These are phyloP conservation scores for Mycena rebaudengoi DNA, from an alignment of 768 basidiomycete genomes.

Conservation along the genomic window DNA sequence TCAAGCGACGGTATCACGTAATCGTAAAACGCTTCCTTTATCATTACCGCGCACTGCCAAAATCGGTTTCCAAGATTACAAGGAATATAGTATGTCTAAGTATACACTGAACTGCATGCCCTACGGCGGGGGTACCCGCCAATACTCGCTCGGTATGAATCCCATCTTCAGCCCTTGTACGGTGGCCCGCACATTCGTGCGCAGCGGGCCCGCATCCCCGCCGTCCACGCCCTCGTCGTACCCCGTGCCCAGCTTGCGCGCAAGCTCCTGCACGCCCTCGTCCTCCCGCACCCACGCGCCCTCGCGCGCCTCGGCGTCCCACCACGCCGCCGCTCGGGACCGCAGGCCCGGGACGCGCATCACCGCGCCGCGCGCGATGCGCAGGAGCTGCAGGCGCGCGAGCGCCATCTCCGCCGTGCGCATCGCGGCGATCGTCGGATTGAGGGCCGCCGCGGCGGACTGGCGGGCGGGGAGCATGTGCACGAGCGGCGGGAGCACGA, in stretches of 20 bases:
- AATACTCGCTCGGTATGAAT: conserved; percentile 25
- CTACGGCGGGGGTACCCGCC: conserved; percentile 19
- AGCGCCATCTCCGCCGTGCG: conserved; percentile 39
- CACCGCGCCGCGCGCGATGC: conserved; percentile 63
- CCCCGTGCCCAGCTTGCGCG: conserved; percentile 50
- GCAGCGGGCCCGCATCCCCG: conserved; percentile 7
- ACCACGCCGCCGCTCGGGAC: conserved; percentile 59
- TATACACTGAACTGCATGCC: background rate
- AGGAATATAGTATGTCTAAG: background rate
- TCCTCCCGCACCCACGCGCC: conserved; percentile 60
- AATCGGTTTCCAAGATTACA: no score
- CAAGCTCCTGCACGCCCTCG: conserved; percentile 54
- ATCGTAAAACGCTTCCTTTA: background rate
- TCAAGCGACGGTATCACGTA: no score
- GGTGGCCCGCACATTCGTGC: conserved; percentile 9
- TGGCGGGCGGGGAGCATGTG: conserved; percentile 49
- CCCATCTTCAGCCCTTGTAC: conserved; percentile 12
- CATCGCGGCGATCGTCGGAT: conserved; percentile 38
- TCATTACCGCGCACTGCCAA: no score
- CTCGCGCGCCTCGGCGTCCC: conserved; percentile 62
- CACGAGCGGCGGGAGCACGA: conserved; percentile 61
- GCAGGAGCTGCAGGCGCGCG: conserved; percentile 60
- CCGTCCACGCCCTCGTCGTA: conserved; percentile 21
- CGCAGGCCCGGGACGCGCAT: conserved; percentile 62
- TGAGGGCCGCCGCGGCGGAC: conserved; percentile 42